Evolutionary conservation across 495 filamentous ascomycete species (phyloP), one percentile per base, ranked within the genome.

Genomic region (Aspergillus incahuasiensis): DNA sequence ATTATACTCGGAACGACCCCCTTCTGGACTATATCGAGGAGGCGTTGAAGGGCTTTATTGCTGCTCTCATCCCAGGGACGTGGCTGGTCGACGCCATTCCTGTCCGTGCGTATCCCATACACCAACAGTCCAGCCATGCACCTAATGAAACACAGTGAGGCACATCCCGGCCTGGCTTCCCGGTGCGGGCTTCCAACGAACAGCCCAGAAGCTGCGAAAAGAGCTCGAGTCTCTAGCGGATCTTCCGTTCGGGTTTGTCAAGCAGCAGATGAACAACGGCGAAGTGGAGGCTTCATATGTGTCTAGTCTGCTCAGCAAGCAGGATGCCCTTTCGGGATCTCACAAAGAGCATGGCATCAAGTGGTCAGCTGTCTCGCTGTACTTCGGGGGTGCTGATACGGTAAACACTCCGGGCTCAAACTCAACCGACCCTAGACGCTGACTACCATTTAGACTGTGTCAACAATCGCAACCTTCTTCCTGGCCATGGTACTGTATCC

Each of bases 321-420:
- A 59, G 1, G 58, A 64, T 6, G 63, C 63, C 0, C 60, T 64
- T 0, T 63, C 75, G 22, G 65, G 66, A 15, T 11, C 9, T 11
- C 6, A 15, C 2, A 64, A 74, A 30, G 50, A 28, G 25, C 25
- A 16, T 0, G 58, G 61, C 7, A 66, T 73, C 32, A 79, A 77
- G 54, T 77, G 73, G 74, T 63, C 74, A 16, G 75, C 81, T 5
- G 76, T 70, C n/a, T 74, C 74, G 0, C 59, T 86, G 0, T 79
- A 84, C 32, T 72, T 78, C 21, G 84, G 78, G 9, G 84, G 83
- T 5, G 78, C 80, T 19, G 84, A 86, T 58, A 86, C 74, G 1
- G 66, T 69, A 30, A 4, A 48, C 18, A n/a, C n/a, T n/a, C n/a
- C n/a, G n/a, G n/a, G n/a, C n/a, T n/a, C n/a, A n/a, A n/a, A n/a